phyloP scores from a whole-genome alignment of 495 filamentous ascomycete species.

The Lentithecium fluviatile region DNA sequence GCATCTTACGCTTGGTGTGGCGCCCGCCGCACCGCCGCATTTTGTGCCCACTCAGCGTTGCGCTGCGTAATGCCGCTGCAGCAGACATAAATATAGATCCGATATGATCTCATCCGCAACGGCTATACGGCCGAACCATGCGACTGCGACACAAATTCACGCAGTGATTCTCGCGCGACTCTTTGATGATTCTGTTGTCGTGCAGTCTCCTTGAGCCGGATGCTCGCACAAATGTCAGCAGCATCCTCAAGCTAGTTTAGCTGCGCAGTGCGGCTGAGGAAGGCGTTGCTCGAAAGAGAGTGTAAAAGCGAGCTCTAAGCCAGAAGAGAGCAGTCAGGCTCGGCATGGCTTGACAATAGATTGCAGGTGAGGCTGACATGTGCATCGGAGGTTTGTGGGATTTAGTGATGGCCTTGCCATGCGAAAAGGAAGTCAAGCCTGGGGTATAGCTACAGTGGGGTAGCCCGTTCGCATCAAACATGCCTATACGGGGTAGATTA shows the following conservation, averaged over 20 bases:
- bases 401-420: too few species aligned
- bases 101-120: neutral
- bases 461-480: too few species aligned
- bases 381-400: too few species aligned
- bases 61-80: neutral
- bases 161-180: too few species aligned
- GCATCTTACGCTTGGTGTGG: too few species aligned
- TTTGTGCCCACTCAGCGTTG: neutral
- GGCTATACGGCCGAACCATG: neutral
- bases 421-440: too few species aligned
- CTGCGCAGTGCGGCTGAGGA: neutral
- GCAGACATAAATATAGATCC: neutral
- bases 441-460: too few species aligned
- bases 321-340: neutral
- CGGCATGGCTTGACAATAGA: too few species aligned
- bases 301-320: neutral
- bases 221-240: neutral
- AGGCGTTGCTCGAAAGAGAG: neutral
- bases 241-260: neutral
- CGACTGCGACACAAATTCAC: neutral
- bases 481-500: too few species aligned
- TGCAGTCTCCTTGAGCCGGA: neutral
- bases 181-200: neutral
- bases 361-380: too few species aligned
- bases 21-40: neutral